Conservation (phyloP, 2,329 filamentous ascomycete species). For the Talaromyces rugulosus region DNA sequence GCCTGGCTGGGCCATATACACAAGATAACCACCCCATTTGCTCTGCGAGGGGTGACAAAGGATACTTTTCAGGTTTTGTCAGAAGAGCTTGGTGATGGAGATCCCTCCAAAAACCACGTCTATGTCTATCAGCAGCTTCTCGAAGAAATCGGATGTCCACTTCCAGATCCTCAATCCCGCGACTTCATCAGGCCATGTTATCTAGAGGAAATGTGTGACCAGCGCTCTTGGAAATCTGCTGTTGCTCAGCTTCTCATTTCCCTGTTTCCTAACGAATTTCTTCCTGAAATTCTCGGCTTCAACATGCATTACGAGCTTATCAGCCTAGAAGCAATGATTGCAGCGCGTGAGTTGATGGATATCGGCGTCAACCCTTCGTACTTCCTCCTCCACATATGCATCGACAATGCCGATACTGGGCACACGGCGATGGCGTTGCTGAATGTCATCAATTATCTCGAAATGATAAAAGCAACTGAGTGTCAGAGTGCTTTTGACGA, state of each 20-base stretch:
- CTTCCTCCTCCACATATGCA: slow-evolving; percentile 49
- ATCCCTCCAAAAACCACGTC: slow-evolving; percentile 45
- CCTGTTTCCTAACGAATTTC: slow-evolving; percentile 46
- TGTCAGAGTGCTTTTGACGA: slow-evolving; percentile 26
- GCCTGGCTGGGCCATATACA: slow-evolving; percentile 48
- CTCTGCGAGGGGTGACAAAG: slow-evolving; percentile 35
- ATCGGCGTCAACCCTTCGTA: slow-evolving; percentile 44
- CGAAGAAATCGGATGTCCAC: slow-evolving; percentile 22
- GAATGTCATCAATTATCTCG: slow-evolving; percentile 37
- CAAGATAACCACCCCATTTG: slow-evolving; percentile 42
- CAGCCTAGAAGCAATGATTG: slow-evolving; percentile 37
- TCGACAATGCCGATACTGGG: slow-evolving; percentile 48
- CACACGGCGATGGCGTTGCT: slow-evolving; percentile 47
- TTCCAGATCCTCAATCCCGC: slow-evolving; percentile 29
- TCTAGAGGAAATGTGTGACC: background rate
- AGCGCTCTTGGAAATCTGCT: slow-evolving; percentile 40
- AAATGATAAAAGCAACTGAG: slow-evolving; percentile 20
- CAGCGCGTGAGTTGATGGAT: slow-evolving; percentile 42
- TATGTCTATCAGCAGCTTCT: slow-evolving; percentile 32
- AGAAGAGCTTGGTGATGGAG: slow-evolving; percentile 50
- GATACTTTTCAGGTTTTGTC: slow-evolving; percentile 48
- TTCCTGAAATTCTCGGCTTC: slow-evolving; percentile 50
- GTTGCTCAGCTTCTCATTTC: slow-evolving; percentile 46
- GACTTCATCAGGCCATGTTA: slow-evolving; percentile 19
- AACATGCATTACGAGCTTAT: slow-evolving; percentile 48